These are phyloP conservation scores for Apophysomyces variabilis DNA, from an alignment of 371 early-diverging fungal genomes.

Conservation along the genomic window DNA sequence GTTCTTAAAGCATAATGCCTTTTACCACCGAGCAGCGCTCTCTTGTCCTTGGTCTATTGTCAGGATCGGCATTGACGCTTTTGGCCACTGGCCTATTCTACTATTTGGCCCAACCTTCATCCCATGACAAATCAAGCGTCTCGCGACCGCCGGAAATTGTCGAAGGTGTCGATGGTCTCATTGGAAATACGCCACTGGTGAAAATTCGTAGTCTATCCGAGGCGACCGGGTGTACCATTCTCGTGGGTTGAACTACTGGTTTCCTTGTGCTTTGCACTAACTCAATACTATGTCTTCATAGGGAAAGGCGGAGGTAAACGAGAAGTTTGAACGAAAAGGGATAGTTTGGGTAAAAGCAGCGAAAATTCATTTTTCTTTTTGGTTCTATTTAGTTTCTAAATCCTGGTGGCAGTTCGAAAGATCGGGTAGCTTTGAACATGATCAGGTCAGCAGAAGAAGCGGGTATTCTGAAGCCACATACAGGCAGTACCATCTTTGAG, in stretches of 20 bases:
- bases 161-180: slow-evolving; percentile 76
- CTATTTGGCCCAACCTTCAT: slow-evolving; percentile 12
- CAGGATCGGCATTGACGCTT: slow-evolving; percentile 39
- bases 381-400: slow-evolving; percentile 74
- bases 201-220: slow-evolving; percentile 84
- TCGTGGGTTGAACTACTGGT: slow-evolving; percentile 51
- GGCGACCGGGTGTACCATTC: slow-evolving; percentile 88
- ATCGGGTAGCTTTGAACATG: slow-evolving; percentile 90
- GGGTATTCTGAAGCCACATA: slow-evolving; percentile 67
- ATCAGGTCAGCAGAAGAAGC: slow-evolving; percentile 78
- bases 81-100: slow-evolving; percentile 27
- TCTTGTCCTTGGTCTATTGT: slow-evolving; percentile 28
- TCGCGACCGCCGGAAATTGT: slow-evolving; percentile 37
- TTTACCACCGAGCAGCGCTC: slow-evolving; percentile 25
- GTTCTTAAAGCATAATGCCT: slow-evolving; percentile 10
- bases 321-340: not conserved
- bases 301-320: slow-evolving; percentile 49
- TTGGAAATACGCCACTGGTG: slow-evolving; percentile 91
- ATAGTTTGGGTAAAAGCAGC: not conserved
- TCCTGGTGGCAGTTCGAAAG: slow-evolving; percentile 94
- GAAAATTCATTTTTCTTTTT: not conserved
- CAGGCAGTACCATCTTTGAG: slow-evolving; percentile 85
- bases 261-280: not conserved
- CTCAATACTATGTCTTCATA: slow-evolving; percentile 5
- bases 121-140: not conserved